A percentile compares a stretch with the other conserved stretches of the same genome.
Conservation (phyloP, 768 basidiomycete genomes). For the Steccherinum ochraceum region DNA sequence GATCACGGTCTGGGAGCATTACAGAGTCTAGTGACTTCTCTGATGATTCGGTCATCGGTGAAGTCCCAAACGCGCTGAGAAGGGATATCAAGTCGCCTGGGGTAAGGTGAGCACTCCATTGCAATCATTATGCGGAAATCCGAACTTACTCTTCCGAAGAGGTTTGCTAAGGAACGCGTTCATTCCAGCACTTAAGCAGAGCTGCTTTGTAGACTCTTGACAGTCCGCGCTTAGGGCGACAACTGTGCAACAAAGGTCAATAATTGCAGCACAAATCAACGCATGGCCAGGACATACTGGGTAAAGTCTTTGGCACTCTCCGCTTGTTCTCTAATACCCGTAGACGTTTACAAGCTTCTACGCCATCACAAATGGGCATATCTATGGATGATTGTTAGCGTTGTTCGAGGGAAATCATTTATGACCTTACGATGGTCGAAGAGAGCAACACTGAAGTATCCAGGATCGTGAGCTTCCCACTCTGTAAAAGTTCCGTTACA, state of each 20-base stretch:
- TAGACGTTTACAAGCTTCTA: conserved; percentile 64
- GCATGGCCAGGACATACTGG: conserved; percentile 55
- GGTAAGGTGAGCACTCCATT: neutral
- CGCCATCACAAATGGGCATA: conserved; percentile 76
- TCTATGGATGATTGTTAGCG: too few species aligned
- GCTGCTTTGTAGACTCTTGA: conserved; percentile 68
- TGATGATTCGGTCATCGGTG: conserved; percentile 4
- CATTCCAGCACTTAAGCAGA: conserved; percentile 77
- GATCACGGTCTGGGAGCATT: too few species aligned
- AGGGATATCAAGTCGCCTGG: conserved; percentile 49
- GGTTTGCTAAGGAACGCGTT: conserved; percentile 74
- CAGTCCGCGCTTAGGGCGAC: conserved; percentile 72
- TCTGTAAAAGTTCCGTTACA: too few species aligned
- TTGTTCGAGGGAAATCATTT: neutral
- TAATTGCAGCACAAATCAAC: too few species aligned
- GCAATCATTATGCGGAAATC: neutral
- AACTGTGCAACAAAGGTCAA: conserved; percentile 38
- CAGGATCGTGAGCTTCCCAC: conserved; percentile 64
- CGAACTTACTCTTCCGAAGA: conserved; percentile 42
- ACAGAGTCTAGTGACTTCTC: neutral
- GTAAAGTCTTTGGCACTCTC: conserved; percentile 42
- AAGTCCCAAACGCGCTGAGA: conserved; percentile 44
- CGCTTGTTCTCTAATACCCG: conserved; percentile 52
- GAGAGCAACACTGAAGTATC: conserved; percentile 62
- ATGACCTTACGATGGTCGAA: conserved; percentile 75